phyloP scores from a whole-genome alignment of 2,329 filamentous ascomycete species.

The Camptophora hylomeconis region DNA sequence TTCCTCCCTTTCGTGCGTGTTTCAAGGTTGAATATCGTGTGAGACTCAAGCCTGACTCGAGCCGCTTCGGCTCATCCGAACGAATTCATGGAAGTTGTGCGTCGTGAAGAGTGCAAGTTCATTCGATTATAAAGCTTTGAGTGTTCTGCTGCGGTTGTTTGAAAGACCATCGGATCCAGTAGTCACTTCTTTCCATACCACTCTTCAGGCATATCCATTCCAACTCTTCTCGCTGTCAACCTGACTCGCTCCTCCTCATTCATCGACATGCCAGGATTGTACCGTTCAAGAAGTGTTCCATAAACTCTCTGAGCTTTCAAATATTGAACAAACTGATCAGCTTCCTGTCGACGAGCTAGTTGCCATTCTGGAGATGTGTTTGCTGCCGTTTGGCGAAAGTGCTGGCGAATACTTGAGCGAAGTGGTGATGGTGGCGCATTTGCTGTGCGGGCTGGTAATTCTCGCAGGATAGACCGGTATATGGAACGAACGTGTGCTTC shows the following conservation, averaged over 20 bases:
- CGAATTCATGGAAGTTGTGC: too few relatives aligned
- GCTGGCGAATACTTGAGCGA: constrained; percentile 54
- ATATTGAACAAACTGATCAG: constrained; percentile 70
- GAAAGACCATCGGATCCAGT: too few relatives aligned
- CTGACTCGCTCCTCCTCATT: constrained; percentile 70
- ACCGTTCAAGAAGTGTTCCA: constrained; percentile 67
- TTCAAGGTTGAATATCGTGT: too few relatives aligned
- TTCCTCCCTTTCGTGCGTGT: too few relatives aligned
- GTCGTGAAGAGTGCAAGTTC: too few relatives aligned
- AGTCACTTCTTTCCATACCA: constrained; percentile 24
- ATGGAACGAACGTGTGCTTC: constrained; percentile 54
- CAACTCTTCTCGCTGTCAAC: constrained; percentile 73
- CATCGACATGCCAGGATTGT: constrained; percentile 88
- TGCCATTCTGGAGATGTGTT: constrained; percentile 15
- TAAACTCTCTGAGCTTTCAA: constrained; percentile 78
- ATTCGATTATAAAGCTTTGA: too few relatives aligned
- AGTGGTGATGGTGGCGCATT: constrained; percentile 47
- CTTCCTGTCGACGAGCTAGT: constrained; percentile 33
- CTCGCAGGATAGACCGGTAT: constrained; percentile 79
- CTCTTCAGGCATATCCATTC: constrained; percentile 72
- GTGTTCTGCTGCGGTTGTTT: too few relatives aligned
- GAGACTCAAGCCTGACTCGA: too few relatives aligned
- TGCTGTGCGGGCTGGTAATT: constrained; percentile 59
- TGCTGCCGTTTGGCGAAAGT: constrained; percentile 36
- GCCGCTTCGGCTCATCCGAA: too few relatives aligned